A percentile compares a stretch with the other conserved stretches of the same genome.
phyloP scores from a whole-genome alignment of 2,329 filamentous ascomycete species.

The Cladosporium velox region DNA sequence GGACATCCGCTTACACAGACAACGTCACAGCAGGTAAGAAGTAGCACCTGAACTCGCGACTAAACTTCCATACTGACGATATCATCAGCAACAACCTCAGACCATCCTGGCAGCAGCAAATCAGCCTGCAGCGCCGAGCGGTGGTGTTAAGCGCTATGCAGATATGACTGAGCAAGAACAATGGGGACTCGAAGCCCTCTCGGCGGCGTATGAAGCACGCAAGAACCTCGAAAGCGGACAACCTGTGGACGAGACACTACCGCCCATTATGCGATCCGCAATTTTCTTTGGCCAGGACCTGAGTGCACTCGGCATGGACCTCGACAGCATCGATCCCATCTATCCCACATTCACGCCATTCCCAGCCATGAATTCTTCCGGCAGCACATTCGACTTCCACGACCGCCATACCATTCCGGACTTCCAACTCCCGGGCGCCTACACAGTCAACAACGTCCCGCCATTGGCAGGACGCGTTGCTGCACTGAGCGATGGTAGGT shows the following conservation, averaged over 20 bases:
- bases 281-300: conserved; percentile 66
- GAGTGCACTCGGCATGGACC: conserved; percentile 63
- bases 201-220: conserved; percentile 49
- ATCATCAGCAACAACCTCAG: conserved; percentile 9
- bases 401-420: conserved; percentile 62
- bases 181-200: conserved; percentile 61
- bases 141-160: conserved; percentile 47
- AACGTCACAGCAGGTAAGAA: conserved; percentile 11
- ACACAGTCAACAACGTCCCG: conserved; percentile 67
- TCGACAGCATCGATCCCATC: conserved; percentile 56
- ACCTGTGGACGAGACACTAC: conserved; percentile 35
- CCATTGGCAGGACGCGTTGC: conserved; percentile 49
- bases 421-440: conserved; percentile 63
- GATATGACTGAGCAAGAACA: conserved; percentile 63
- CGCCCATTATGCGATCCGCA: conserved; percentile 31
- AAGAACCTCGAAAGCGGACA: conserved; percentile 30
- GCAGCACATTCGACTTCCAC: conserved; percentile 41
- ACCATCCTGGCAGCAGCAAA: conserved; percentile 6
- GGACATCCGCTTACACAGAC: conserved; percentile 22
- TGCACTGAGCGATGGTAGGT: conserved; percentile 39
- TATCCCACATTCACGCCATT: conserved; percentile 67
- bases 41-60: conserved; percentile 25
- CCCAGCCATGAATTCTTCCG: conserved; percentile 44
- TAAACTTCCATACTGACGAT: neutral
- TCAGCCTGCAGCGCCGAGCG: conserved; percentile 9